These are phyloP conservation scores for Pythium oligandrum DNA, from an alignment of 352 stramenopile species.

Conservation along the genomic window DNA sequence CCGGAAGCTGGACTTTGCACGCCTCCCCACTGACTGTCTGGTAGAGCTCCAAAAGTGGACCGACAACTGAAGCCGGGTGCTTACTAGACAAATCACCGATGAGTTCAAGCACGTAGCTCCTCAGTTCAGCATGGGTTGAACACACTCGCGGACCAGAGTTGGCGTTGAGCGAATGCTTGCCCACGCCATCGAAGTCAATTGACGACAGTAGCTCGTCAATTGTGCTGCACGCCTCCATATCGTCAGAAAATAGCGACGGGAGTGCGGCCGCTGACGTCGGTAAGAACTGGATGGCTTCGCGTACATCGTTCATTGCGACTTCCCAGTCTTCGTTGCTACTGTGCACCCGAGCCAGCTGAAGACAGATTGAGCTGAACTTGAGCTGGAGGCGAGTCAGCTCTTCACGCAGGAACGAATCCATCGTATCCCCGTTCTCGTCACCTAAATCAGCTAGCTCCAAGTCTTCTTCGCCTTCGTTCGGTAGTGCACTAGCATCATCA, in stretches of 20 bases:
- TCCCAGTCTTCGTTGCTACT: conserved; percentile 30
- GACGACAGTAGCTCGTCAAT: conserved; percentile 44
- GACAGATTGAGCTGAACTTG: conserved; percentile 68
- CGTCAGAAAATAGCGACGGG: conserved; percentile 9
- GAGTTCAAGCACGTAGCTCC: conserved; percentile 53
- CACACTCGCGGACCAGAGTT: conserved; percentile 34
- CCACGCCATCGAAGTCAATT: conserved; percentile 69
- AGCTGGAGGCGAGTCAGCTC: conserved; percentile 64
- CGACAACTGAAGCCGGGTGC: conserved; percentile 16
- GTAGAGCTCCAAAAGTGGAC: conserved; percentile 30
- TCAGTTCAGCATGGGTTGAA: conserved; percentile 40
- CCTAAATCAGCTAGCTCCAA: conserved; percentile 17
- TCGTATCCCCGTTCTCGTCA: conserved; percentile 31
- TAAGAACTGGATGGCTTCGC: conserved; percentile 46
- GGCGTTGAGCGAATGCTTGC: conserved; percentile 21
- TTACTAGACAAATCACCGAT: conserved; percentile 72
- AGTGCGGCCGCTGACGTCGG: conserved; percentile 20
- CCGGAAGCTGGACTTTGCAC: conserved; percentile 9
- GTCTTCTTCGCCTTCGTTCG: conserved; percentile 11
- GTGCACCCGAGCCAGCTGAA: conserved; percentile 51
- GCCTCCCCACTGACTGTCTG: conserved; percentile 44
- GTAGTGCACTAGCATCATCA: conserved; percentile 5
- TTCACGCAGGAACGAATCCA: conserved; percentile 75
- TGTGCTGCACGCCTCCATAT: conserved; percentile 8
- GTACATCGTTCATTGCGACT: conserved; percentile 32